Evolutionary conservation across 2,329 filamentous ascomycete species (phyloP), one percentile per base, ranked within the genome.

Genomic region (Pseudogymnoascus sp.): DNA sequence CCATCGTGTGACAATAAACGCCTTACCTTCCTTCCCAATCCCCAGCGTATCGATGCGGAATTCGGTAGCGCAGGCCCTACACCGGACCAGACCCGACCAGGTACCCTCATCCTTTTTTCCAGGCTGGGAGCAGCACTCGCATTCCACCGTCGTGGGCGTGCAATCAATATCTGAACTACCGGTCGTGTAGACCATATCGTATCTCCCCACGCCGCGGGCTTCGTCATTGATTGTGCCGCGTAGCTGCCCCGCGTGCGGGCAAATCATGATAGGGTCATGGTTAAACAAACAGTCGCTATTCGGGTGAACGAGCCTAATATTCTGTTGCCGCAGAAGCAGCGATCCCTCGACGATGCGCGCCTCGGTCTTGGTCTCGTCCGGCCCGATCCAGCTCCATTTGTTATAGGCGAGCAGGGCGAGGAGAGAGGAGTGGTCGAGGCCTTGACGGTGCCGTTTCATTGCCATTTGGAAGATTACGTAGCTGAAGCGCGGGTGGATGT

Each of bases 341-440:
- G 20, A 22, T 18, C 39, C 20, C 11, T 43, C 38, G 39, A 43
- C 6, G 39, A 43, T n/a, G 39, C 39, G 39, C n/a, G 4, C 0
- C 80, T 59, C 87, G 73, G 4, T 83, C 83, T 32, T 83, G 80
- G 60, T 84, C 78, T 68, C 82, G 79, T 82, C 83, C 87, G 34
- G 78, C 77, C 1, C 82, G 81, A 62, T 82, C 76, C 12, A 77
- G 20, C 39, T 25, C 74, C 5, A 82, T 84, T 71, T 80, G 86
- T 25, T 2, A 34, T 43, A 54, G 0, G 60, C 60, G 37, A 65
- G 60, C 20, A 60, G 37, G 2, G 41, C 35, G 11, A 65, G 16
- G 25, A 62, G 58, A 4, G 59, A 35, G 7, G 61, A 60, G 41
- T 32, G 34, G 18, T 63, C 58, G 3, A 47, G 28, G 12, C 62